Evolutionary conservation across 257 asterid genomes (phyloP), one percentile per base, ranked within the genome.

Genomic region (Buddleja alternifolia): DNA sequence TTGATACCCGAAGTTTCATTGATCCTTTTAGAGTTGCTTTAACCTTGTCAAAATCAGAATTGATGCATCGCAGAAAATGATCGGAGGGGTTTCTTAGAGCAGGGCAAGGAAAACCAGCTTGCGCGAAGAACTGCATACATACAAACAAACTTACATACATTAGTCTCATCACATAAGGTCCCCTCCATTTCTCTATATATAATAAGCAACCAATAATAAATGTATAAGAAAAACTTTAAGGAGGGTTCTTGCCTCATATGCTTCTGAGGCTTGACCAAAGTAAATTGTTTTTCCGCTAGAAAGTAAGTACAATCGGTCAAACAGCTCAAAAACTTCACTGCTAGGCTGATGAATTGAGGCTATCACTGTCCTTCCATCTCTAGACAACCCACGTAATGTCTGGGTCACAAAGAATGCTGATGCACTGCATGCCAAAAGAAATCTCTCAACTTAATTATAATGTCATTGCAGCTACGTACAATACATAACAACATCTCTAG

Each of bases 1-100:
- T 8, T 15, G 2, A 4, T 86, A 93, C 98, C 93, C 96, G 71
- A 14, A 93, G 81, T 73, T 93, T 93, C 99, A 90, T 93, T 6
- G 99, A 90, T 68, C 99, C 99, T 80, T 91, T 93, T 5, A 93
- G 90, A n/a, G 99, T 93, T 25, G 99, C 97, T 81, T 93, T 93
- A 50, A 90, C 99, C 75, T 90, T 90, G 85, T 93, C 99, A 16
- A 93, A 93, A 75, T 93, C 99, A 17, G 95, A 83, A 62, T 93
- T 93, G 75, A 93, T 88, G 79, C 97, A 90, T 1, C 97, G 83
- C 40, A 93, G 90, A 62, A 93, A 93, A 79, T 93, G 99, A 78
- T 93, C 99, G 0, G 97, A 93, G 3, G 99, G 99, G 70, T 93
- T 93, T 41, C 97, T 80, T 37, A 93, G 79, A 46, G 97, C 78